Percentiles rank a stretch among this genome's conserved stretches.
phyloP scores from a whole-genome alignment of 2,329 filamentous ascomycete genomes.

The Cladosporium sp. region DNA sequence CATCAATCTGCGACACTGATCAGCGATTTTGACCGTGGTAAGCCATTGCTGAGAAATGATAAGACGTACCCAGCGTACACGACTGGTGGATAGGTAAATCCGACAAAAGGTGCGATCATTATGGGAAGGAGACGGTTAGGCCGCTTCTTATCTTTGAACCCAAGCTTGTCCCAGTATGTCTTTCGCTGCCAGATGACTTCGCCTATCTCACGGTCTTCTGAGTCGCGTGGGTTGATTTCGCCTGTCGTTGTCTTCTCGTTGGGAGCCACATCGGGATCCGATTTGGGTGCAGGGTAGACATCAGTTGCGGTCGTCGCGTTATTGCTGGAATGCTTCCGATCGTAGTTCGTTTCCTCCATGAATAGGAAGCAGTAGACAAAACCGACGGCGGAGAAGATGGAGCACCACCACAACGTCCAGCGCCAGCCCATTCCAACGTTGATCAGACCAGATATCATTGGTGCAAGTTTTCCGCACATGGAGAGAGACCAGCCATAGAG shows the following conservation, averaged over 20 bases:
- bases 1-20: conserved; percentile 21
- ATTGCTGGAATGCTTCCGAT: conserved; percentile 28
- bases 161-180: conserved; percentile 47
- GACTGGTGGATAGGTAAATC: conserved; percentile 28
- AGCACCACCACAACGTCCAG: conserved; percentile 53
- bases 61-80: conserved; percentile 26
- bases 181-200: conserved; percentile 39
- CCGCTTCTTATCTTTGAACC: conserved; percentile 43
- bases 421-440: conserved; percentile 48
- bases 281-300: not conserved
- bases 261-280: not conserved
- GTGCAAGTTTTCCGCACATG: conserved; percentile 33
- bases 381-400: conserved; percentile 53
- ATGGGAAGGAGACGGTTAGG: conserved; percentile 45
- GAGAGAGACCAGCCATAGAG: conserved; percentile 32
- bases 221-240: conserved; percentile 36
- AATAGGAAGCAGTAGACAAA: conserved; percentile 58
- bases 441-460: conserved; percentile 53
- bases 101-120: conserved; percentile 32
- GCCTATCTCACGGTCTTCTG: conserved; percentile 31
- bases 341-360: conserved; percentile 62
- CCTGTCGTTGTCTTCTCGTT: conserved; percentile 34
- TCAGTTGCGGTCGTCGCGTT: no score
- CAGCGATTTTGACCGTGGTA: not conserved
- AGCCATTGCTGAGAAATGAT: not conserved